Conservation (phyloP, 306 rosid genomes). For the Urtica urens region DNA sequence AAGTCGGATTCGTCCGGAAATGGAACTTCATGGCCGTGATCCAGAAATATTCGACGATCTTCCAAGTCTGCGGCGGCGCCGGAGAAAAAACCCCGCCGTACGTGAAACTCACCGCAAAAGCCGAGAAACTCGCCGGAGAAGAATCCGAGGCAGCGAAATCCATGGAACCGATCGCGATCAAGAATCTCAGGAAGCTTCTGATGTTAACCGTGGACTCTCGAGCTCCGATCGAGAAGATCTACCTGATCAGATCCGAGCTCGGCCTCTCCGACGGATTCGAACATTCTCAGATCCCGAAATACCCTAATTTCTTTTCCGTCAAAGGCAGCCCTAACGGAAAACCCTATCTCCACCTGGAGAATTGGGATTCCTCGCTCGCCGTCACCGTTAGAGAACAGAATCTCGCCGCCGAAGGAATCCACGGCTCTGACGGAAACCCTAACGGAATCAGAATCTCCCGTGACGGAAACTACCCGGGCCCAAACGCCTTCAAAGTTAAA, state of each 20-base stretch:
- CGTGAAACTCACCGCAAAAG: constrained; percentile 42
- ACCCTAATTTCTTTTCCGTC: constrained; percentile 48
- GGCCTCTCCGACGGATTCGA: constrained; percentile 48
- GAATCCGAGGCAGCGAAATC: constrained; percentile 32
- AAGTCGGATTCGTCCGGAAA: constrained; percentile 75
- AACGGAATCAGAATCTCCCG: constrained; percentile 48
- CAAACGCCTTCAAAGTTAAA: constrained; percentile 45
- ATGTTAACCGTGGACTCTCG: constrained; percentile 66
- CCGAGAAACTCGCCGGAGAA: constrained; percentile 35
- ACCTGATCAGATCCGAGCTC: constrained; percentile 43
- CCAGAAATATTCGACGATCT: constrained; percentile 51
- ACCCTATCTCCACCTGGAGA: constrained; percentile 47
- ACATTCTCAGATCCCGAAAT: constrained; percentile 37
- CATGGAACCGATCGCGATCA: constrained; percentile 72
- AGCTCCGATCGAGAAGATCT: constrained; percentile 45
- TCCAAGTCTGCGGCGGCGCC: constrained; percentile 43
- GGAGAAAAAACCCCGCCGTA: constrained; percentile 40
- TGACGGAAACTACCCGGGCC: constrained; percentile 60
- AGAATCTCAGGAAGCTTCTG: constrained; percentile 49
- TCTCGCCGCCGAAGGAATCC: constrained; percentile 28
- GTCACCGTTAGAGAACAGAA: constrained; percentile 47
- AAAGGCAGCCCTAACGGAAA: constrained; percentile 36
- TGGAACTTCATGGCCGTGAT: constrained; percentile 82
- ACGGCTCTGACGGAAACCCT: constrained; percentile 13
- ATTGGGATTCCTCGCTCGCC: constrained; percentile 68